Conservation (phyloP, 768 basidiomycete genomes). For the Fomitopsis pulvina region DNA sequence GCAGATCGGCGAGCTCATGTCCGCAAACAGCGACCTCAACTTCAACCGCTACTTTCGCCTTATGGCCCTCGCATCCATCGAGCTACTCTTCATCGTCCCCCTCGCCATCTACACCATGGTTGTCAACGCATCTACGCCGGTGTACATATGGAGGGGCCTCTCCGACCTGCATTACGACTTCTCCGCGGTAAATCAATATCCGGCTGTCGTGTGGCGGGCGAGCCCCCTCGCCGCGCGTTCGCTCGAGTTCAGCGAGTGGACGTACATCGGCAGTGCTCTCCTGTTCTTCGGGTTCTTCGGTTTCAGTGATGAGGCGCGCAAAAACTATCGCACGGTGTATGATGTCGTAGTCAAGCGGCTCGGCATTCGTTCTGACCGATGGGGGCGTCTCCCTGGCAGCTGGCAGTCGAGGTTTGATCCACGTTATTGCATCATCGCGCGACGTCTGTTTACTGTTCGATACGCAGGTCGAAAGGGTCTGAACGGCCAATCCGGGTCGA, state of each 20-base stretch:
- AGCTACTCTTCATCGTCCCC: conserved; percentile 26
- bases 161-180: conserved; percentile 44
- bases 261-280: conserved; percentile 28
- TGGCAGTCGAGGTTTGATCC: background rate
- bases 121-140: conserved; percentile 19
- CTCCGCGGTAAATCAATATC: conserved; percentile 31
- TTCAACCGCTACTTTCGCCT: conserved; percentile 39
- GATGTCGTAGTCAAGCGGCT: conserved; percentile 21
- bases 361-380: conserved; percentile 14
- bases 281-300: conserved; percentile 49
- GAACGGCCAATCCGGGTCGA: conserved; percentile 13
- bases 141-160: conserved; percentile 43
- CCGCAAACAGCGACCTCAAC: conserved; percentile 28
- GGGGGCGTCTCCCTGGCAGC: background rate
- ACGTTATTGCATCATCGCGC: background rate
- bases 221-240: conserved; percentile 4
- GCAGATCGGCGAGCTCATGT: conserved; percentile 20
- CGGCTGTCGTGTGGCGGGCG: conserved; percentile 34
- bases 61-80: conserved; percentile 27
- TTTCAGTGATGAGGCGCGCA: conserved; percentile 41
- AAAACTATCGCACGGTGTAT: conserved; percentile 28
- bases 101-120: conserved; percentile 23
- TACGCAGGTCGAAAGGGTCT: conserved; percentile 10
- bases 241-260: conserved; percentile 27
- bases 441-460: conserved; percentile 1